phyloP scores from a whole-genome alignment of 2,329 filamentous ascomycete species.

The Talaromyces sp. region DNA sequence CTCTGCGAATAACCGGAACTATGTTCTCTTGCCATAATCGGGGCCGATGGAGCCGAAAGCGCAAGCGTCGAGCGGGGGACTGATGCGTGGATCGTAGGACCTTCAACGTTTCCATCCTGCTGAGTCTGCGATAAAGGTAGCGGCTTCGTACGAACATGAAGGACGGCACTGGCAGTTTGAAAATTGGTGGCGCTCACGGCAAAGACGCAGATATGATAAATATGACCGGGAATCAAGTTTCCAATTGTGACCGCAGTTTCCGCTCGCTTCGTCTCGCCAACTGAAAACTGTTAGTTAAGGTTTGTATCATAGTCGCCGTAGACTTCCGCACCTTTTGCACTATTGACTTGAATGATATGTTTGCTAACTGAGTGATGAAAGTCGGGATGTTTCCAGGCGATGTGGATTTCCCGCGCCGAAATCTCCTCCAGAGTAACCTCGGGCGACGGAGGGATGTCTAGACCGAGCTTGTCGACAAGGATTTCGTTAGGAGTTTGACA shows the following conservation, averaged over 20 bases:
- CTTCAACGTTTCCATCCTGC: slow-evolving; percentile 32
- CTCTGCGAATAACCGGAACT: slow-evolving; percentile 52
- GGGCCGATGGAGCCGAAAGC: slow-evolving; percentile 59
- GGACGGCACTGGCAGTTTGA: slow-evolving; percentile 79
- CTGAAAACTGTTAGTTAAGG: slow-evolving; percentile 42
- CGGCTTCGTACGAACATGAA: slow-evolving; percentile 73
- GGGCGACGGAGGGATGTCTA: slow-evolving; percentile 88
- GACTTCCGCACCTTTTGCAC: slow-evolving; percentile 66
- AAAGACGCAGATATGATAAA: slow-evolving; percentile 91
- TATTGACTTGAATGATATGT: slow-evolving; percentile 91
- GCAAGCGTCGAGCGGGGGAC: slow-evolving; percentile 53
- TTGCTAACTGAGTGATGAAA: slow-evolving; percentile 69
- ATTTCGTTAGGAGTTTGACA: slow-evolving; percentile 87
- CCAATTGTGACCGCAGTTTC: slow-evolving; percentile 90
- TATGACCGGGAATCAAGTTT: slow-evolving; percentile 78
- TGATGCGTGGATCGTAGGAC: slow-evolving; percentile 51
- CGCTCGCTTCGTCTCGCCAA: slow-evolving; percentile 76
- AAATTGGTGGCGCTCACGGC: slow-evolving; percentile 90
- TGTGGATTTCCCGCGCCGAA: slow-evolving; percentile 76
- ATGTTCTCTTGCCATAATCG: slow-evolving; percentile 63
- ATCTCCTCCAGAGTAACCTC: slow-evolving; percentile 89
- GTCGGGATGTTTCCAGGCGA: slow-evolving; percentile 83
- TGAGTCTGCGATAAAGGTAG: slow-evolving; percentile 40
- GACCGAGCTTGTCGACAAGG: slow-evolving; percentile 82
- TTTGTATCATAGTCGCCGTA: background rate